Evolutionary conservation across 1,284 basidiomycete species (phyloP).

Genomic region (Xerocomus minutiporus): DNA sequence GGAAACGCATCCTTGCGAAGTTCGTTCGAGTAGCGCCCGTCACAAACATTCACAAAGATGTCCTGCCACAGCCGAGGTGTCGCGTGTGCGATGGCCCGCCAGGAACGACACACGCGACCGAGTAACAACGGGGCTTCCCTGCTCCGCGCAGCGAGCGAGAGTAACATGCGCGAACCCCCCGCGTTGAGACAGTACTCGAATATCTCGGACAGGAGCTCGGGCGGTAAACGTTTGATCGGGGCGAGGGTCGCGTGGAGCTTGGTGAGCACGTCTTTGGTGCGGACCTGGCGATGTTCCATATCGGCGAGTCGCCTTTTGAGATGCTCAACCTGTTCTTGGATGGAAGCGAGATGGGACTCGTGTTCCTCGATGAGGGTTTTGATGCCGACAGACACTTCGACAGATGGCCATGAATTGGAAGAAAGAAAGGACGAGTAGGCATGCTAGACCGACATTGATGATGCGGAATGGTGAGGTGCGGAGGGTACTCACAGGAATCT

Average conservation of each 20-base stretch:
- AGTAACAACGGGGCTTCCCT: slow-evolving; percentile 20
- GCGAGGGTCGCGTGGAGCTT: slow-evolving; percentile 16
- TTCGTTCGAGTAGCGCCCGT: slow-evolving; percentile 21
- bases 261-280: slow-evolving; percentile 9
- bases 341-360: slow-evolving; percentile 11
- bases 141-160: slow-evolving; percentile 1
- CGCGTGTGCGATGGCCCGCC: slow-evolving; percentile 18
- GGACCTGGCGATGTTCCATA: slow-evolving; percentile 10
- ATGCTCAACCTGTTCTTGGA: slow-evolving; percentile 10
- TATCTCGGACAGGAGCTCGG: slow-evolving; percentile 26
- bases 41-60: slow-evolving; percentile 21
- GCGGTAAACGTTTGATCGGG: slow-evolving; percentile 26
- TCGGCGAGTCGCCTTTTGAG: slow-evolving; percentile 11
- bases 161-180: background rate
- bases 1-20: slow-evolving; percentile 21
- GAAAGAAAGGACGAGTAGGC: slow-evolving; percentile 6
- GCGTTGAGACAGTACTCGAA: slow-evolving; percentile 23
- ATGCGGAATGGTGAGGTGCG: background rate
- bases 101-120: slow-evolving; percentile 24
- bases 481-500: slow-evolving; percentile 16
- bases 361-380: slow-evolving; percentile 16
- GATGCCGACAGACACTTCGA: slow-evolving; percentile 9
- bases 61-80: slow-evolving; percentile 24
- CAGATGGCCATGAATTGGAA: slow-evolving; percentile 18
- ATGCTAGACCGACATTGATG: slow-evolving; percentile 7